A percentile compares a stretch with the other conserved stretches of the same genome.
Evolutionary conservation across 2,329 filamentous ascomycete species (phyloP).

Genomic region (Xylaria sp.): DNA sequence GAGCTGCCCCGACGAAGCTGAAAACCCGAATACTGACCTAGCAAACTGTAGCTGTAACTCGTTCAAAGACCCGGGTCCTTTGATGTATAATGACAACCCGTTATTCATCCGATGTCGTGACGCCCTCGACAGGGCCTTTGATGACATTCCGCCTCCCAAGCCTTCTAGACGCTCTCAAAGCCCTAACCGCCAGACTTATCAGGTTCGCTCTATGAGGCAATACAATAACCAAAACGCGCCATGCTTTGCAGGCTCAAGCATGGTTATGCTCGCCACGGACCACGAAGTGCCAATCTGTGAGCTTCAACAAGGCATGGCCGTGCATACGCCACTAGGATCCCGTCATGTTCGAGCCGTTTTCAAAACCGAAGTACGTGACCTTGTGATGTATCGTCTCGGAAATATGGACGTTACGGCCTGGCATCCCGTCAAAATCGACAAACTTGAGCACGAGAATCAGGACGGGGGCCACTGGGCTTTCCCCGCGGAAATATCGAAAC

Average conservation of each 20-base stretch:
- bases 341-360: constrained; percentile 58
- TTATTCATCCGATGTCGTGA: constrained; percentile 59
- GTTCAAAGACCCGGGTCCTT: constrained; percentile 65
- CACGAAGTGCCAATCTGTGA: constrained; percentile 47
- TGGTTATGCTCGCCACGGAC: constrained; percentile 52
- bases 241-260: constrained; percentile 60
- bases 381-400: constrained; percentile 53
- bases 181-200: neutral
- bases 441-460: neutral
- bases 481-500: constrained; percentile 47
- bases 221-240: constrained; percentile 51
- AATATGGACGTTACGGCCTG: constrained; percentile 61
- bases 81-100: constrained; percentile 58
- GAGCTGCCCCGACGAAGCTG: neutral
- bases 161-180: constrained; percentile 42
- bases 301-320: constrained; percentile 52
- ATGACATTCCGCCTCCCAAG: constrained; percentile 49
- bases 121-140: constrained; percentile 55
- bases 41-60: constrained; percentile 54
- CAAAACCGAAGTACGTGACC: constrained; percentile 50
- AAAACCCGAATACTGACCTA: neutral
- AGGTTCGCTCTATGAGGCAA: neutral
- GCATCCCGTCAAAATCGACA: constrained; percentile 58
- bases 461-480: constrained; percentile 51
- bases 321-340: constrained; percentile 57